phyloP scores from a whole-genome alignment of 495 filamentous ascomycete species.

The Aspergillus taichungensis region DNA sequence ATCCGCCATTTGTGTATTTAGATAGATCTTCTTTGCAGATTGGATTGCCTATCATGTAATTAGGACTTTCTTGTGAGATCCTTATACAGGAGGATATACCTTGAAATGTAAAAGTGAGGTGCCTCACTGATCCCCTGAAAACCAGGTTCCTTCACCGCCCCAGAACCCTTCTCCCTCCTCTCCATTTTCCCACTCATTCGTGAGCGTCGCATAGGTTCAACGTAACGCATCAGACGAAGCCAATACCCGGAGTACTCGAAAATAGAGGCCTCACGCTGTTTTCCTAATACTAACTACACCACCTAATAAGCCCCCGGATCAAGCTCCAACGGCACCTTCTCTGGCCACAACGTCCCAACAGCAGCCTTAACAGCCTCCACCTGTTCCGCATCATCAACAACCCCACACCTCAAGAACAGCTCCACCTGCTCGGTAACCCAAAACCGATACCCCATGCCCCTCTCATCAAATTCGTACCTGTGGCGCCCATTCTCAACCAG shows the following conservation, averaged over 20 bases:
- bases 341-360: conserved; percentile 8
- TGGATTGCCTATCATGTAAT: conserved; percentile 7
- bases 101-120: too few species aligned
- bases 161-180: too few species aligned
- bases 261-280: too few species aligned
- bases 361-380: conserved; percentile 1
- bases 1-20: conserved; percentile 25
- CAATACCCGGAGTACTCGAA: too few species aligned
- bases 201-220: too few species aligned
- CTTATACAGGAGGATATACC: too few species aligned
- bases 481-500: conserved; percentile 68
- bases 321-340: background rate
- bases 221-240: too few species aligned
- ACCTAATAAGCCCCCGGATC: conserved; percentile 9
- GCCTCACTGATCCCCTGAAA: too few species aligned
- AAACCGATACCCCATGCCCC: conserved; percentile 27
- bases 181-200: too few species aligned
- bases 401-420: background rate
- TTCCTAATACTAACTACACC: too few species aligned
- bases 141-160: too few species aligned
- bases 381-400: conserved; percentile 1
- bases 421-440: conserved; percentile 8
- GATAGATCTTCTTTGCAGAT: conserved; percentile 21
- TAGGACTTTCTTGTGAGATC: too few species aligned
- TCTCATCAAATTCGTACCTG: conserved; percentile 66